Conservation (phyloP, 2,329 filamentous ascomycete genomes). For the Aspergillus jensenii region DNA sequence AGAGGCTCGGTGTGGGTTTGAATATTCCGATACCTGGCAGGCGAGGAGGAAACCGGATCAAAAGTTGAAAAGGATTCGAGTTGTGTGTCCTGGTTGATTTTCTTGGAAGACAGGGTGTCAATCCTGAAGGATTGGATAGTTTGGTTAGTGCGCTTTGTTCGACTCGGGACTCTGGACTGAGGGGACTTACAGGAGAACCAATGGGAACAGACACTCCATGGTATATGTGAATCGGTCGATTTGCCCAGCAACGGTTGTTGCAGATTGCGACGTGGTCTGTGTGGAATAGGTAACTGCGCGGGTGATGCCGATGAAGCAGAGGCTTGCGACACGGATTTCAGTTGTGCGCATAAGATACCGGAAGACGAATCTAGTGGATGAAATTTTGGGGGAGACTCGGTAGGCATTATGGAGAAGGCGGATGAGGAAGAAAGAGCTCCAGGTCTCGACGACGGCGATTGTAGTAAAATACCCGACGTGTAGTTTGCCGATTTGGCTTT, state of each 20-base stretch:
- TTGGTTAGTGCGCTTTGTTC: too few relatives aligned
- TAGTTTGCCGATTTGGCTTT: conserved; percentile 2
- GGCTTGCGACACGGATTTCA: conserved; percentile 8
- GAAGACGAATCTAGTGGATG: conserved; percentile 1
- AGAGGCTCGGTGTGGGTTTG: conserved; percentile 4
- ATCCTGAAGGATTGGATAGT: background rate
- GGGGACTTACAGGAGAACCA: conserved; percentile 7
- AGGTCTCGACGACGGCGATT: conserved; percentile 10
- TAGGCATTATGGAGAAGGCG: conserved; percentile 4
- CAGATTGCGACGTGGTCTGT: conserved; percentile 5
- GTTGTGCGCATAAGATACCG: conserved; percentile 6
- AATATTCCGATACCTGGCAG: background rate
- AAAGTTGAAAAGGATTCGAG: conserved; percentile 4
- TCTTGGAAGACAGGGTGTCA: conserved; percentile 8
- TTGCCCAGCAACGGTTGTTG: conserved; percentile 6
- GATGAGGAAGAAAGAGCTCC: conserved; percentile 10
- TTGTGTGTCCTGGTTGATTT: background rate
- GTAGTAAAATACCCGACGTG: conserved; percentile 12
- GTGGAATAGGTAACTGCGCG: conserved; percentile 10
- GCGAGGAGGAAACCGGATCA: background rate
- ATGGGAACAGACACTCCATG: conserved; percentile 11
- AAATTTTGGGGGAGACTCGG: conserved; percentile 1
- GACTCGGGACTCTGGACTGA: too few relatives aligned
- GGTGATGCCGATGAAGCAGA: conserved; percentile 14
- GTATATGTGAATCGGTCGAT: conserved; percentile 12